These are phyloP conservation scores for Borovskyia barvae DNA, from an alignment of 208 protist genomes.

Conservation along the genomic window DNA sequence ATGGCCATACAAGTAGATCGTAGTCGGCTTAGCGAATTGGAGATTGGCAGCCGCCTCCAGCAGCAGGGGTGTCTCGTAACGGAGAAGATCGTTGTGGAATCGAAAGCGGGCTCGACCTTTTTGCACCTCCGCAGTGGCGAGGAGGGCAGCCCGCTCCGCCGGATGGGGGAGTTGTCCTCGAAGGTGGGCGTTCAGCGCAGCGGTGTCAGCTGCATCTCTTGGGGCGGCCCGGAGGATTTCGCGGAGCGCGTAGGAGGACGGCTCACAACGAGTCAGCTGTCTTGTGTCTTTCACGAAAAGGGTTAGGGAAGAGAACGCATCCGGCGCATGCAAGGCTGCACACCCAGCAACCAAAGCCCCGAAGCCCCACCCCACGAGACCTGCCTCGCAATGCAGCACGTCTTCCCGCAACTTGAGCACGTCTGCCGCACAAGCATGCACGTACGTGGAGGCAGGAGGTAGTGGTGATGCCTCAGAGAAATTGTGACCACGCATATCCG, in stretches of 20 bases:
- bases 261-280: constrained; percentile 45
- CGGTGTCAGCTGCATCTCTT: constrained; percentile 13
- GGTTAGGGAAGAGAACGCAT: constrained; percentile 49
- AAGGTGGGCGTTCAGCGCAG: constrained; percentile 48
- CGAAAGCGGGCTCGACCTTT: constrained; percentile 35
- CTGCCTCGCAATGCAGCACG: constrained; percentile 40
- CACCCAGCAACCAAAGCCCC: constrained; percentile 65
- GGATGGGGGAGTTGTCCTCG: constrained; percentile 31
- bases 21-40: constrained; percentile 41
- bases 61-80: constrained; percentile 13
- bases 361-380: constrained; percentile 63
- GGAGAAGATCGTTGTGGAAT: constrained; percentile 37
- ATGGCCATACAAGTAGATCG: constrained; percentile 32
- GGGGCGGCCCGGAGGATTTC: constrained; percentile 30
- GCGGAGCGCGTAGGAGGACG: constrained; percentile 21
- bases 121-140: constrained; percentile 43
- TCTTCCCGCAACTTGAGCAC: constrained; percentile 51
- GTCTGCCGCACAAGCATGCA: constrained; percentile 54
- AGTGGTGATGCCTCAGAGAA: constrained; percentile 31
- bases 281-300: constrained; percentile 56
- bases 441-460: constrained; percentile 21
- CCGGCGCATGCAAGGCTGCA: constrained; percentile 56
- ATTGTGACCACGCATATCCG: constrained; percentile 79
- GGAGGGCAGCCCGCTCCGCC: constrained; percentile 49
- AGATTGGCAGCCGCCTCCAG: constrained; percentile 7